These are phyloP conservation scores for Tubosaeta sp. DNA, from an alignment of 768 basidiomycete genomes.

Conservation along the genomic window DNA sequence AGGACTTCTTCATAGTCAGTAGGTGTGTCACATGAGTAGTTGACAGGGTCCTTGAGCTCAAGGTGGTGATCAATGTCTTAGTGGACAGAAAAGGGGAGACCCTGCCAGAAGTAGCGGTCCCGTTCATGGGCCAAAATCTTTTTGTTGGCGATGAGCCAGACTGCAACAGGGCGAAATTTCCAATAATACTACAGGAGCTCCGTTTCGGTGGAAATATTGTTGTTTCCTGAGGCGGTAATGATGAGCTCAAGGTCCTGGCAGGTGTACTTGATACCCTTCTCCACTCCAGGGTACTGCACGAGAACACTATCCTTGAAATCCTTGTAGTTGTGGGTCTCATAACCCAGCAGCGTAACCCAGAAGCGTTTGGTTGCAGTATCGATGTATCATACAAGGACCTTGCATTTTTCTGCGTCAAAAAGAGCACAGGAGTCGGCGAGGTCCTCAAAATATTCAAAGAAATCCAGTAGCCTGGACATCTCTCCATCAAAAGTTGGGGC, in stretches of 20 bases:
- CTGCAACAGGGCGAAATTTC: neutral
- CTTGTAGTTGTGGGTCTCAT: neutral
- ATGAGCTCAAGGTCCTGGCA: neutral
- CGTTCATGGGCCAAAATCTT: slow-evolving; percentile 1
- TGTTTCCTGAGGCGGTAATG: neutral
- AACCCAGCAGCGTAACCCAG: slow-evolving; percentile 2
- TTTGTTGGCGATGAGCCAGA: neutral
- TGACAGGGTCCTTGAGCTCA: neutral
- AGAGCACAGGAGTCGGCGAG: neutral
- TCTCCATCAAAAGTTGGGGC: neutral
- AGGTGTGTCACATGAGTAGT: neutral
- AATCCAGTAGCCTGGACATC: slow-evolving; percentile 1
- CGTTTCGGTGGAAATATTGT: slow-evolving; percentile 1
- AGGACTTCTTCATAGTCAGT: neutral
- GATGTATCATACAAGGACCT: neutral
- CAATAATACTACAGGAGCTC: neutral
- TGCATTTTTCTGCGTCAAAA: slow-evolving; percentile 1
- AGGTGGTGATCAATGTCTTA: neutral
- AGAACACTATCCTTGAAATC: slow-evolving; percentile 1
- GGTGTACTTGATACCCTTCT: slow-evolving; percentile 1
- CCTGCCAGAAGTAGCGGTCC: neutral
- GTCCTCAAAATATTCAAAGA: slow-evolving; percentile 3
- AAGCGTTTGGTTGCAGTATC: neutral
- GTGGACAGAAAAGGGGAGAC: neutral
- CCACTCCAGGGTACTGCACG: neutral